These are phyloP conservation scores for Ilex asprella DNA, from an alignment of 257 asterid genomes.

Conservation along the genomic window DNA sequence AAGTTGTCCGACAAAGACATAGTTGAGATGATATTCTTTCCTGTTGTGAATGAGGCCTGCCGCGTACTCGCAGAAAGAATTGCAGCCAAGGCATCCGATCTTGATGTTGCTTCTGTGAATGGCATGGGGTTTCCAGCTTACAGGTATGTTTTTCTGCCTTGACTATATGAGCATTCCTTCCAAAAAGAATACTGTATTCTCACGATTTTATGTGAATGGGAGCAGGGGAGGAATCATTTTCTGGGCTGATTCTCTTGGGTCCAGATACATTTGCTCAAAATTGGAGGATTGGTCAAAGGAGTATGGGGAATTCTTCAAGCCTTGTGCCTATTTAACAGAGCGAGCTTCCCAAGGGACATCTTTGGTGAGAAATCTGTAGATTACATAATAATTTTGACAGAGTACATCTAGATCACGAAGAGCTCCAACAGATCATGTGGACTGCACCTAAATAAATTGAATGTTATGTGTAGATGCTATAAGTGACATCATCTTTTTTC, in stretches of 20 bases:
- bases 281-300: conserved; percentile 34
- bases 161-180: neutral
- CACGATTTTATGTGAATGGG: conserved; percentile 1
- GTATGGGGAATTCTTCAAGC: conserved; percentile 27
- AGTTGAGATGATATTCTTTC: conserved; percentile 37
- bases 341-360: conserved; percentile 17
- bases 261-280: conserved; percentile 28
- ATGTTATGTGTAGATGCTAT: no score
- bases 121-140: conserved; percentile 44
- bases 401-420: no score
- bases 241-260: conserved; percentile 37
- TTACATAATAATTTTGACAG: neutral
- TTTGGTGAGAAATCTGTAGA: conserved; percentile 19
- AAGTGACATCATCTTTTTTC: no score
- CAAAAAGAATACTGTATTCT: conserved; percentile 5
- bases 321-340: conserved; percentile 25
- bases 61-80: conserved; percentile 27
- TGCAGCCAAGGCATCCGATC: conserved; percentile 35
- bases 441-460: no score
- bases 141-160: conserved; percentile 19
- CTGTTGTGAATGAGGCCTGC: conserved; percentile 33
- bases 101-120: conserved; percentile 40
- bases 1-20: conserved; percentile 29
- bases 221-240: conserved; percentile 40
- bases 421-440: no score